These are phyloP conservation scores for Komagataella populi DNA, from an alignment of 805 yeast genomes.

Conservation along the genomic window DNA sequence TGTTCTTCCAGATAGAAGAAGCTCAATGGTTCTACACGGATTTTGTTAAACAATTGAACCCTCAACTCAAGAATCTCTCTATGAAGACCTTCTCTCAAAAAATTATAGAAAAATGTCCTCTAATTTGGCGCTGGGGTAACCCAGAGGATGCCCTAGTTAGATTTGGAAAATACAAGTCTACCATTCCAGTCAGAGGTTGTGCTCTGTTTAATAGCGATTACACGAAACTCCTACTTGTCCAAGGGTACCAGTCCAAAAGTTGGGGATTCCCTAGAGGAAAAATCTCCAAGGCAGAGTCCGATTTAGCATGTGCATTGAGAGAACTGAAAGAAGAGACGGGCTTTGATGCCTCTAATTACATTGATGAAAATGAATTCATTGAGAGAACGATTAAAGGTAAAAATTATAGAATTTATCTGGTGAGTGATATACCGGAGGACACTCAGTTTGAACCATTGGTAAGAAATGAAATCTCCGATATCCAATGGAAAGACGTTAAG, in stretches of 20 bases:
- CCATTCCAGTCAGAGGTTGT: slow-evolving; percentile 94
- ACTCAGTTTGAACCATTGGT: slow-evolving; percentile 68
- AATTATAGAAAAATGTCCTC: slow-evolving; percentile 56
- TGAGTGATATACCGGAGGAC: slow-evolving; percentile 66
- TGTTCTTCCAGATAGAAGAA: slow-evolving; percentile 90
- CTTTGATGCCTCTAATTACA: slow-evolving; percentile 57
- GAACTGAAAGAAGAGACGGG: slow-evolving; percentile 94
- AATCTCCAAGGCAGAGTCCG: slow-evolving; percentile 85
- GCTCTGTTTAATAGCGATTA: slow-evolving; percentile 66
- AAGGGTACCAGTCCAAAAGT: slow-evolving; percentile 63
- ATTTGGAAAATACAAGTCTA: slow-evolving; percentile 75
- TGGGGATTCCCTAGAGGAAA: slow-evolving; percentile 99
- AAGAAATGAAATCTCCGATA: slow-evolving; percentile 75
- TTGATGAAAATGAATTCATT: slow-evolving; percentile 58
- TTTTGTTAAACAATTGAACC: slow-evolving; percentile 59
- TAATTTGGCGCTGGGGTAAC: slow-evolving; percentile 75
- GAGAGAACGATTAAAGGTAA: slow-evolving; percentile 78
- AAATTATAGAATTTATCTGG: slow-evolving; percentile 70
- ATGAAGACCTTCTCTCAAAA: slow-evolving; percentile 64
- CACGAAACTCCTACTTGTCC: slow-evolving; percentile 64
- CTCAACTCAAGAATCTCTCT: slow-evolving; percentile 61
- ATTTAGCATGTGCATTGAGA: slow-evolving; percentile 77
- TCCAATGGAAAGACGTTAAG: slow-evolving; percentile 65
- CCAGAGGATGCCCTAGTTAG: slow-evolving; percentile 66
- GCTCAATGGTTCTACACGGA: slow-evolving; percentile 98